Conservation (phyloP, 306 rosid species). For the Echinosophora koreensis region DNA sequence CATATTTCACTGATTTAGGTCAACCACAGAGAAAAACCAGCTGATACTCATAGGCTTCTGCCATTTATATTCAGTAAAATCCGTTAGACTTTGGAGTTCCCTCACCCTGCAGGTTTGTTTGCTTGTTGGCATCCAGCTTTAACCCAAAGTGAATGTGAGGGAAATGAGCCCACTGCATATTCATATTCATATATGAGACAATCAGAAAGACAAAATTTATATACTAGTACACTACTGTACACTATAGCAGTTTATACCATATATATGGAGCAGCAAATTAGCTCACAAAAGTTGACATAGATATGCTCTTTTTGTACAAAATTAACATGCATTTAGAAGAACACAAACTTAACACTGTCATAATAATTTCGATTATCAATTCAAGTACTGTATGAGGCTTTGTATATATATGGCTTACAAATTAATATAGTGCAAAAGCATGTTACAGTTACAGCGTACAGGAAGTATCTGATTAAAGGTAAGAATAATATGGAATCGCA, state of each 20-base stretch:
- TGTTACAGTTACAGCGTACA: not conserved
- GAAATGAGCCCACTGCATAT: constrained; percentile 98
- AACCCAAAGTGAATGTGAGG: constrained; percentile 97
- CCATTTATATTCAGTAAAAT: constrained; percentile 59
- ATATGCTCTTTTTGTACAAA: constrained; percentile 7
- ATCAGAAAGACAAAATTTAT: constrained; percentile 19
- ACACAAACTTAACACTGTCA: not conserved
- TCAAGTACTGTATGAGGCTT: not conserved
- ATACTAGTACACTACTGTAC: not conserved
- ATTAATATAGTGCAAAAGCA: not conserved
- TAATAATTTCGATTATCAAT: not conserved
- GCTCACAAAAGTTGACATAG: not conserved
- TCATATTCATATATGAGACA: constrained; percentile 37
- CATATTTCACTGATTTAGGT: constrained; percentile 48
- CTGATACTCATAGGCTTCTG: constrained; percentile 45
- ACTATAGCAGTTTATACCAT: not conserved
- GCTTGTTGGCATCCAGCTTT: constrained; percentile 82
- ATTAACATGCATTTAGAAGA: too few relatives aligned
- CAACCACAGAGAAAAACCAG: constrained; percentile 44
- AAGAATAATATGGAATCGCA: constrained; percentile 9
- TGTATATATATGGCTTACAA: not conserved
- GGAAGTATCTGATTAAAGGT: not conserved
- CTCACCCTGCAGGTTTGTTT: constrained; percentile 71
- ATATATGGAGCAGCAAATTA: constrained; percentile 8
- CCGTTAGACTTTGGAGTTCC: constrained; percentile 71